Evolutionary conservation across 129 eudicot genomes (phyloP).

Genomic region (Chrysanthemum lavandulifolium): DNA sequence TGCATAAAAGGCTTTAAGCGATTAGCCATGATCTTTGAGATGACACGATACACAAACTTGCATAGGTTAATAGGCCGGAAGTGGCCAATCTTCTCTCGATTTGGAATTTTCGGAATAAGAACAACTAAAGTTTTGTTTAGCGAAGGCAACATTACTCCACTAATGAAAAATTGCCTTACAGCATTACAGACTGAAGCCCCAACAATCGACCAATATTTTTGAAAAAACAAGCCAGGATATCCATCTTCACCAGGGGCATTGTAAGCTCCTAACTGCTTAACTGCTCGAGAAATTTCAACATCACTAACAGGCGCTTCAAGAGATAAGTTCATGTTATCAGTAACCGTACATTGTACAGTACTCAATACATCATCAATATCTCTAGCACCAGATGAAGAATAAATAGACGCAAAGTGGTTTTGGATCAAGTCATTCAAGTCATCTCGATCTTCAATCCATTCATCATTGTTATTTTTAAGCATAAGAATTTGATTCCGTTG

Average conservation of each 20-base stretch:
- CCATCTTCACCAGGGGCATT: conserved; percentile 24
- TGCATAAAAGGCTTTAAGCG: background rate
- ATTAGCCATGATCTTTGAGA: background rate
- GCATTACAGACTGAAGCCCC: background rate
- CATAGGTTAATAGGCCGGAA: no score
- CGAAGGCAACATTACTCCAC: background rate
- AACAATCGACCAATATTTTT: conserved; percentile 14
- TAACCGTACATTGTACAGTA: background rate
- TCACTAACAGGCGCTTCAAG: background rate
- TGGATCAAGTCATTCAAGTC: background rate
- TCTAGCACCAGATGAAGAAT: background rate
- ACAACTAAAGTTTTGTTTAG: background rate
- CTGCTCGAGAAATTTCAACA: background rate
- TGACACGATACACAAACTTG: no score
- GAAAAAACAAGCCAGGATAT: background rate
- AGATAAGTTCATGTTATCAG: background rate
- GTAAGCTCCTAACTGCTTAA: background rate
- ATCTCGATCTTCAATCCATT: no score
- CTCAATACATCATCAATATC: background rate
- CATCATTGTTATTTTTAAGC: background rate
- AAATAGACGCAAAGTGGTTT: background rate
- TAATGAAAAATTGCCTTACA: background rate
- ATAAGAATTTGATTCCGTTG: background rate
- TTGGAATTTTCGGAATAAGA: no score
- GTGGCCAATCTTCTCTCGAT: background rate